phyloP scores from a whole-genome alignment of 306 rosid genomes.

The Herpetospermum pedunculosum region DNA sequence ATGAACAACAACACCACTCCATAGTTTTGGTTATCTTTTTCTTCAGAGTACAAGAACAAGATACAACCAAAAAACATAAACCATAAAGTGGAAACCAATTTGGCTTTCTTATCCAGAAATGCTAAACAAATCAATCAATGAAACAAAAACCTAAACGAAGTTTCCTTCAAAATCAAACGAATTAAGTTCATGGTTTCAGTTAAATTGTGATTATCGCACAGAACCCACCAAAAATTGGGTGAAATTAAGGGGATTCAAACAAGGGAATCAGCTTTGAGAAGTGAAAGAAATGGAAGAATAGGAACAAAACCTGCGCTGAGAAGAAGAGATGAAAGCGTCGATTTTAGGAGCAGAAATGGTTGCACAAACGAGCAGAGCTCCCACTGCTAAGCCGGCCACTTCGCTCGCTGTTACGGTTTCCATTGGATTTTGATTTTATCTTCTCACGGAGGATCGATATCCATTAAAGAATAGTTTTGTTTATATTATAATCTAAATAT shows the following conservation, averaged over 20 bases:
- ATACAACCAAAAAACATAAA: background rate
- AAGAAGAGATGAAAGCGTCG: conserved; percentile 72
- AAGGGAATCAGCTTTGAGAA: too few species aligned
- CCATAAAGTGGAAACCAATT: background rate
- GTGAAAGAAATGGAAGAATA: too few species aligned
- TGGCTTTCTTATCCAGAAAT: background rate
- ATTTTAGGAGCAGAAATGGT: conserved; percentile 76
- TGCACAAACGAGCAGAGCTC: conserved; percentile 61
- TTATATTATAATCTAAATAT: too few species aligned
- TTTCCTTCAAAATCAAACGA: background rate
- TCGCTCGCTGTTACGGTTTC: conserved; percentile 77
- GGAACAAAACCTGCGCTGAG: conserved; percentile 62
- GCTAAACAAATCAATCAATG: background rate
- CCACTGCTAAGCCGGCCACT: conserved; percentile 74
- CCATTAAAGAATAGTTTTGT: background rate
- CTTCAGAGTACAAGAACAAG: background rate
- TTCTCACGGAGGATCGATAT: background rate
- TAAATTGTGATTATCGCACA: background rate
- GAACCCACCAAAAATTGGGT: background rate
- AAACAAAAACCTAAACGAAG: background rate
- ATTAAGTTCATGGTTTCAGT: background rate
- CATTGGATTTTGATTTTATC: conserved; percentile 19
- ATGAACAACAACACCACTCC: background rate
- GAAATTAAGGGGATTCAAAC: background rate
- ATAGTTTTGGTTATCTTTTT: background rate